Conservation (phyloP, 2,329 filamentous ascomycete genomes). For the Diaporthe vexans region DNA sequence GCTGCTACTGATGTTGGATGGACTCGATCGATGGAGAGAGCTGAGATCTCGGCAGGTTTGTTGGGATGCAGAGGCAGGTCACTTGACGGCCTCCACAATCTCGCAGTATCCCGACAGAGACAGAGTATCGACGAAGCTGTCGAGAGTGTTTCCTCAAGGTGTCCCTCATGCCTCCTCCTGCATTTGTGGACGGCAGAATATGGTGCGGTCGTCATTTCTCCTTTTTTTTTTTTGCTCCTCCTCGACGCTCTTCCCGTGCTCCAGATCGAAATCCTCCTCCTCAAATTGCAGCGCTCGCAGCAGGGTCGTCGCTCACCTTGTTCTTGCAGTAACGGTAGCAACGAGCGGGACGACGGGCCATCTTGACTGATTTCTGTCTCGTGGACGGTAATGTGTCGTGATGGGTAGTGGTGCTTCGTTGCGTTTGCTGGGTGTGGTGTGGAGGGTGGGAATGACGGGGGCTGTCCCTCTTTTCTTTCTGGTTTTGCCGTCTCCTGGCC, state of each 20-base stretch:
- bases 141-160: not conserved
- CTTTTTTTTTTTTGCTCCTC: not conserved
- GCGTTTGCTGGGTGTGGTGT: constrained; percentile 56
- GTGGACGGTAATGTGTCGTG: constrained; percentile 61
- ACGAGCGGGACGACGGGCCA: constrained; percentile 99
- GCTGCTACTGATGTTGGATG: not conserved
- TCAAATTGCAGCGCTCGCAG: constrained; percentile 11
- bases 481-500: constrained; percentile 48
- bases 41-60: constrained; percentile 21
- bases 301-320: constrained; percentile 78
- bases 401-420: constrained; percentile 50
- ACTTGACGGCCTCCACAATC: not conserved
- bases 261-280: constrained; percentile 1
- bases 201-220: constrained; percentile 16
- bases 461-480: constrained; percentile 41
- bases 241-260: constrained; percentile 1
- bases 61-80: not conserved
- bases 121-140: not conserved
- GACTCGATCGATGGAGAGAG: not conserved
- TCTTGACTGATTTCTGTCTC: constrained; percentile 79
- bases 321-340: constrained; percentile 99
- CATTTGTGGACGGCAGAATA: constrained; percentile 23
- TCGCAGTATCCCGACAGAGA: not conserved
- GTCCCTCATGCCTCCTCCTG: not conserved
- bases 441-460: constrained; percentile 48